Conservation (phyloP, 2,329 filamentous ascomycete genomes). For the Basipetospora chlamydospora region DNA sequence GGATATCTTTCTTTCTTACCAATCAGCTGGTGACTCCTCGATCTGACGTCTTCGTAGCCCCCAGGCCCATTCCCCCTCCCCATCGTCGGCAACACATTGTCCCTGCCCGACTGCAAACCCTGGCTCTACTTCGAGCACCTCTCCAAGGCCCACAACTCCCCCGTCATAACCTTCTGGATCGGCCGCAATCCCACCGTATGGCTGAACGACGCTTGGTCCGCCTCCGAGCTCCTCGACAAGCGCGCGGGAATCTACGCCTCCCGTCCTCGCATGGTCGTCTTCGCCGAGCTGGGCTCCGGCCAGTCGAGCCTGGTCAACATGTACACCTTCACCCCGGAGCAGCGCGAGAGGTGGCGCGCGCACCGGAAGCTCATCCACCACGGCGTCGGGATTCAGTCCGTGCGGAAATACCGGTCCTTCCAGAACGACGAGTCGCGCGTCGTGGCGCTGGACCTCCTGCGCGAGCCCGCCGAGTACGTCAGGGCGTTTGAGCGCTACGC, state of each 20-base stretch:
- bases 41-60: slow-evolving; percentile 29
- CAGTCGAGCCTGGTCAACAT: slow-evolving; percentile 29
- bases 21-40: too few relatives aligned
- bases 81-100: slow-evolving; percentile 40
- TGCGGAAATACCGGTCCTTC: slow-evolving; percentile 11
- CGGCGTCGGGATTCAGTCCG: slow-evolving; percentile 9
- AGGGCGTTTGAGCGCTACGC: slow-evolving; percentile 25
- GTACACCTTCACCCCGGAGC: slow-evolving; percentile 20
- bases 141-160: slow-evolving; percentile 30
- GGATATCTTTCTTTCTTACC: slow-evolving; percentile 5
- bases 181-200: slow-evolving; percentile 27
- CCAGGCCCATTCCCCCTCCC: slow-evolving; percentile 39
- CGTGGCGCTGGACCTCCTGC: slow-evolving; percentile 15
- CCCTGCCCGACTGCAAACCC: slow-evolving; percentile 37
- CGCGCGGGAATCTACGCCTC: slow-evolving; percentile 35
- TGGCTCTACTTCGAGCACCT: slow-evolving; percentile 37
- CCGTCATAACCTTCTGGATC: slow-evolving; percentile 42
- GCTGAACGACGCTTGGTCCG: slow-evolving; percentile 33
- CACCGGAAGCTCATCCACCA: slow-evolving; percentile 11
- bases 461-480: slow-evolving; percentile 13
- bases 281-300: slow-evolving; percentile 27
- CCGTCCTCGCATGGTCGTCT: slow-evolving; percentile 33
- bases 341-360: slow-evolving; percentile 9
- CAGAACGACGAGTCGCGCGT: slow-evolving; percentile 10
- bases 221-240: slow-evolving; percentile 40